Evolutionary conservation across 2,329 filamentous ascomycete species (phyloP).

Genomic region (Cytospora mali): DNA sequence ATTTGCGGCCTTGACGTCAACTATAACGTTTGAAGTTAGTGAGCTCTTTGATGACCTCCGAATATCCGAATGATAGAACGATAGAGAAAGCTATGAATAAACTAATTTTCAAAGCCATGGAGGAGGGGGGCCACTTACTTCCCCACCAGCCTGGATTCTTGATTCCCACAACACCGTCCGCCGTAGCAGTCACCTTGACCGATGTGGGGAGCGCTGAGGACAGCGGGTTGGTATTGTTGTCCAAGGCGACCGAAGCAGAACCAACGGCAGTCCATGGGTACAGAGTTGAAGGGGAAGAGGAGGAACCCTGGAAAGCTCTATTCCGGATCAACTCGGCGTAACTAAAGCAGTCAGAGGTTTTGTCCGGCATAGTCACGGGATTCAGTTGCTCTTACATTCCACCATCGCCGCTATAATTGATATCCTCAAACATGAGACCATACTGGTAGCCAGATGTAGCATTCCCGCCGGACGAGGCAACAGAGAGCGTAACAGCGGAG

Average conservation of each 20-base stretch:
- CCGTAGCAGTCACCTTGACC: slow-evolving; percentile 43
- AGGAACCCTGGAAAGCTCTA: slow-evolving; percentile 65
- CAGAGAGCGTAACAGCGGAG: slow-evolving; percentile 29
- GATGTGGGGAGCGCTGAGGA: slow-evolving; percentile 56
- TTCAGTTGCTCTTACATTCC: slow-evolving; percentile 49
- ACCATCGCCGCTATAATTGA: slow-evolving; percentile 71
- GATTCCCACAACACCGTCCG: slow-evolving; percentile 18
- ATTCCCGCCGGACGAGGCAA: slow-evolving; percentile 39
- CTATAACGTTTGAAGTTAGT: slow-evolving; percentile 8
- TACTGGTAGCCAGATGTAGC: slow-evolving; percentile 42
- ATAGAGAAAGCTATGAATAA: not conserved
- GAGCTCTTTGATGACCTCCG: not conserved
- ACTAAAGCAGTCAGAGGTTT: slow-evolving; percentile 5
- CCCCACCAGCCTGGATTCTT: slow-evolving; percentile 28
- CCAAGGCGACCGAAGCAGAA: slow-evolving; percentile 48
- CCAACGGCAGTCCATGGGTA: slow-evolving; percentile 50
- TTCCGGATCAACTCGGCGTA: slow-evolving; percentile 74
- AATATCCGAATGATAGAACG: not conserved
- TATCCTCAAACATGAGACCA: slow-evolving; percentile 54
- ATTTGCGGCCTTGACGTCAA: slow-evolving; percentile 23
- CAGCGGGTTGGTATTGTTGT: slow-evolving; percentile 50
- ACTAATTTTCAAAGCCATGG: too few relatives aligned
- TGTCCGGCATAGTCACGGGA: too few relatives aligned
- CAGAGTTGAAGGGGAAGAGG: slow-evolving; percentile 46
- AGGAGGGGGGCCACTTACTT: slow-evolving; percentile 24